phyloP scores from a whole-genome alignment of 208 protist genomes.

The Trypanosoma cruzi region DNA sequence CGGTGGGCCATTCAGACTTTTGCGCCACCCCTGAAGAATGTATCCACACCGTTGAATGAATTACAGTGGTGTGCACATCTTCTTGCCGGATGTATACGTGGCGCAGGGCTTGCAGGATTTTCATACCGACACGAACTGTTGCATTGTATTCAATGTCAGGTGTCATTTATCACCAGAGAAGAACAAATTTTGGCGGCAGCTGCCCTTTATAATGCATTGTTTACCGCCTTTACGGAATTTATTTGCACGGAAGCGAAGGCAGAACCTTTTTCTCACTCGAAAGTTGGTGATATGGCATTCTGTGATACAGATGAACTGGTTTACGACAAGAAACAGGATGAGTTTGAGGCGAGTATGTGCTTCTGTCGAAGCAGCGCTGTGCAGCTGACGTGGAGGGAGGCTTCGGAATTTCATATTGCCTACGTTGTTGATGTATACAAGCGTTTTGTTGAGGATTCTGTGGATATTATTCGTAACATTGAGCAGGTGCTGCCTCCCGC shows the following conservation, averaged over 20 bases:
- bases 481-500: constrained; percentile 4
- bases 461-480: constrained; percentile 28
- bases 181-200: constrained; percentile 8
- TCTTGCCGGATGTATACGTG: constrained; percentile 43
- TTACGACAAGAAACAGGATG: constrained; percentile 1
- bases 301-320: not conserved
- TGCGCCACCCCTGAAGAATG: constrained; percentile 38
- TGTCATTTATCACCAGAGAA: constrained; percentile 21
- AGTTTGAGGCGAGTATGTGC: constrained; percentile 18
- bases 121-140: constrained; percentile 23
- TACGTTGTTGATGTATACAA: constrained; percentile 28
- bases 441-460: constrained; percentile 34
- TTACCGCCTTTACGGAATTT: constrained; percentile 20
- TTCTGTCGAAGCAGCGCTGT: constrained; percentile 34
- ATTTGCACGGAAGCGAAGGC: constrained; percentile 18
- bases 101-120: constrained; percentile 34
- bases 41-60: constrained; percentile 27
- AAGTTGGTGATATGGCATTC: not conserved
- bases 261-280: not conserved
- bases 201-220: constrained; percentile 26
- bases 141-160: constrained; percentile 30
- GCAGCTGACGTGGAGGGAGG: constrained; percentile 29
- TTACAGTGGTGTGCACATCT: constrained; percentile 42
- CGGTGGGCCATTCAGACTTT: constrained; percentile 32
- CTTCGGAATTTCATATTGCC: constrained; percentile 28